A percentile compares a stretch with the other conserved stretches of the same genome.
Conservation (phyloP, 306 rosid species). For the Hylodesmum podocarpum region DNA sequence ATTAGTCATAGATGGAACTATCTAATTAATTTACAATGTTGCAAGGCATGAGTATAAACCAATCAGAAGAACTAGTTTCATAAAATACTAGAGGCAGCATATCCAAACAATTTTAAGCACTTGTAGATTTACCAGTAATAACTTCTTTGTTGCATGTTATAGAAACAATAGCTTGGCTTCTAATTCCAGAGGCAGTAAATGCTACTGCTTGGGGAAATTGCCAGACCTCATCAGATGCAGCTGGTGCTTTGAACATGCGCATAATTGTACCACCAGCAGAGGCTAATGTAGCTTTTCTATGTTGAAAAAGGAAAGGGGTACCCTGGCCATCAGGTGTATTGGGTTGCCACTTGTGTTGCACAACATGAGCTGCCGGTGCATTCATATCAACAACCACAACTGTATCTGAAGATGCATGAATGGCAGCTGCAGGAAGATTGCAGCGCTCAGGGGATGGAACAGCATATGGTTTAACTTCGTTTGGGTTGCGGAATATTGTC, state of each 20-base stretch:
- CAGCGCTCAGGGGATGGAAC: slow-evolving; percentile 88
- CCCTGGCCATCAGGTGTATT: slow-evolving; percentile 99
- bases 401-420: slow-evolving; percentile 83
- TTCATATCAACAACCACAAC: slow-evolving; percentile 79
- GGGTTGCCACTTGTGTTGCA: slow-evolving; percentile 97
- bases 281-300: slow-evolving; percentile 65
- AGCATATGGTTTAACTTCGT: slow-evolving; percentile 78
- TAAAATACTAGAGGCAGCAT: slow-evolving; percentile 19
- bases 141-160: slow-evolving; percentile 82
- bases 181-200: slow-evolving; percentile 77
- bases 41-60: slow-evolving; percentile 8
- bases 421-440: slow-evolving; percentile 94
- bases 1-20: not conserved
- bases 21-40: slow-evolving; percentile 16
- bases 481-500: slow-evolving; percentile 96
- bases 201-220: slow-evolving; percentile 90
- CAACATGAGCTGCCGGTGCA: slow-evolving; percentile 92
- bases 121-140: slow-evolving; percentile 66
- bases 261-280: slow-evolving; percentile 77
- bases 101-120: slow-evolving; percentile 10
- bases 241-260: slow-evolving; percentile 88
- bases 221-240: slow-evolving; percentile 69
- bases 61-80: not conserved
- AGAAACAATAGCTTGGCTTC: slow-evolving; percentile 79
- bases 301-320: slow-evolving; percentile 94